Conservation (phyloP, 164 flowering plant species). For the Aristolochia fimbriata region DNA sequence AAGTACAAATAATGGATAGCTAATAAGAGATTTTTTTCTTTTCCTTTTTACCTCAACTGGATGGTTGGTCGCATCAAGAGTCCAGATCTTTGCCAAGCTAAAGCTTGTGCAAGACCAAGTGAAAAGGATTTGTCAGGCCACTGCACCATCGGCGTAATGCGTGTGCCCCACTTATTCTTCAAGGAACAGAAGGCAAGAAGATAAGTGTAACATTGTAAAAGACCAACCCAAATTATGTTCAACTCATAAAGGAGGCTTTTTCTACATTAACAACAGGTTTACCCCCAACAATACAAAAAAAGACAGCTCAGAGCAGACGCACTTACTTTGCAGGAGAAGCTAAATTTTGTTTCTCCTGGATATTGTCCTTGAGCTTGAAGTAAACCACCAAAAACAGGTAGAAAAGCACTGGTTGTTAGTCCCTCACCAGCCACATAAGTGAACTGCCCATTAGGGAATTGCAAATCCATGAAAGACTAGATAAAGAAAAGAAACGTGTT, state of each 20-base stretch:
- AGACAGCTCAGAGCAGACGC: background rate
- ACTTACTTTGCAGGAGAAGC: slow-evolving; percentile 86
- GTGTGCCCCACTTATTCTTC: slow-evolving; percentile 90
- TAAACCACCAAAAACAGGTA: slow-evolving; percentile 82
- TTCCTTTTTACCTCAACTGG: slow-evolving; percentile 87
- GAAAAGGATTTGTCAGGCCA: slow-evolving; percentile 92
- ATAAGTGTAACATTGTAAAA: background rate
- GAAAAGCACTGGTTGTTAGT: slow-evolving; percentile 70
- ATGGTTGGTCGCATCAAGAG: slow-evolving; percentile 77
- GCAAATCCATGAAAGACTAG: slow-evolving; percentile 95
- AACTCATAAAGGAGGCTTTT: too few relatives aligned
- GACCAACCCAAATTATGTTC: background rate
- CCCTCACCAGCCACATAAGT: slow-evolving; percentile 97
- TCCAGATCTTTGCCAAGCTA: slow-evolving; percentile 94
- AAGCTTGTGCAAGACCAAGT: slow-evolving; percentile 63
- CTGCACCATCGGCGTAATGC: slow-evolving; percentile 71
- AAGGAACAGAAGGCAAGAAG: slow-evolving; percentile 1
- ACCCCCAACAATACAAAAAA: too few relatives aligned
- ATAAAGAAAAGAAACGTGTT: slow-evolving; percentile 1
- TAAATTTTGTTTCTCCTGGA: slow-evolving; percentile 86
- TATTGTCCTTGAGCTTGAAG: slow-evolving; percentile 96
- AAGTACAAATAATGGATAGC: background rate
- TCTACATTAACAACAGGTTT: too few relatives aligned
- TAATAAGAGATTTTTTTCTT: background rate
- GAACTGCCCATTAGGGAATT: slow-evolving; percentile 93